Percentiles rank a stretch among this genome's conserved stretches.
Evolutionary conservation across 345 rosid species (phyloP).

Genomic region (Eucalyptus tenuipes): DNA sequence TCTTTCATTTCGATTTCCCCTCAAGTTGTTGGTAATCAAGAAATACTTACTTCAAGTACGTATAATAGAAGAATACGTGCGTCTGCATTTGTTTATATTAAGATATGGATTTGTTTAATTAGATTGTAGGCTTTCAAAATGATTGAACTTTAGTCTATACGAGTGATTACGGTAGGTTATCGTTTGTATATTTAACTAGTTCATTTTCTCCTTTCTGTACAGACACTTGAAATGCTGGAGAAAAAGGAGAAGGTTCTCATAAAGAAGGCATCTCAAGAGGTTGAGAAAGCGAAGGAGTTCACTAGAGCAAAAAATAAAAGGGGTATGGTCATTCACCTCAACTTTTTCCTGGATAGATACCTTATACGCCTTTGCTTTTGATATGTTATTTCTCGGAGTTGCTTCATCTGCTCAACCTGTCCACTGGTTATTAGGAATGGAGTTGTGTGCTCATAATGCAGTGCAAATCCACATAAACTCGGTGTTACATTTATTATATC

Average conservation of each 20-base stretch:
- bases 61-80: not conserved
- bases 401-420: not conserved
- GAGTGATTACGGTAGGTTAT: not conserved
- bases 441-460: not conserved
- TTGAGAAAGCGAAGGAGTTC: slow-evolving; percentile 71
- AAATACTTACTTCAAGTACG: not conserved
- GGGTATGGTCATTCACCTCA: slow-evolving; percentile 13
- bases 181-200: not conserved
- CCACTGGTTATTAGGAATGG: not conserved
- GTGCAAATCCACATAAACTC: not conserved
- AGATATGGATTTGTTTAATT: not conserved
- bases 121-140: not conserved
- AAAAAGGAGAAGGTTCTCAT: slow-evolving; percentile 83
- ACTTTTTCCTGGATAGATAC: not conserved
- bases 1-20: not conserved
- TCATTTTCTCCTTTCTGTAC: not conserved
- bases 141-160: not conserved
- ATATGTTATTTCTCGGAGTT: not conserved
- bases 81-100: not conserved
- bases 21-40: not conserved
- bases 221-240: slow-evolving; percentile 98
- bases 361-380: not conserved
- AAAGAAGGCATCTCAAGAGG: slow-evolving; percentile 70
- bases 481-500: not conserved
- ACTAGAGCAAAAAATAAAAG: slow-evolving; percentile 67